Evolutionary conservation across 139 green algal genomes (phyloP), one percentile per base, ranked within the genome.

Genomic region (Picochlorum sp.): DNA sequence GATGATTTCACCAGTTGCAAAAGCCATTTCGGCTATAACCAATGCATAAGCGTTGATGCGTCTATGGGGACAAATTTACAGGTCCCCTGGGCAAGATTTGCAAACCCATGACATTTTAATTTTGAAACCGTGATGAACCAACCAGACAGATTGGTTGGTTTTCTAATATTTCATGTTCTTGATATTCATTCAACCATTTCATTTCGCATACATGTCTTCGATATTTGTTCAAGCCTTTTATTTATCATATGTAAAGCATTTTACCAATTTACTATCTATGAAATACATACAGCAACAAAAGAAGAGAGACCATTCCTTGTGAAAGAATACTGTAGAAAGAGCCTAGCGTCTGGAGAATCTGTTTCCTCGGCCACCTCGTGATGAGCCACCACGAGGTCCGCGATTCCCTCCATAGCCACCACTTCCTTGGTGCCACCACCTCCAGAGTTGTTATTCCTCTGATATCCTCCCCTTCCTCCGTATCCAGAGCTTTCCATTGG

Each of bases 391-490:
- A 32, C 38, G 23, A n/a, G 44, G 18, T 26, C 71, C 26, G 15
- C 69, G n/a, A 38, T 30, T 34, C 34, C 60, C 44, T 20, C 49
- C 28, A 20, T 59, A 50, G 44, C 16, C 24, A 44, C 61, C 34
- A 26, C 32, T 37, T n/a, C 68, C 60, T n/a, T 24, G 3, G n/a
- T 34, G 11, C 26, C 30, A 20, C 72, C 41, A 16, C 66, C 45
- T 32, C 65, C 32, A 45, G 57, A 65, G 58, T 30, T 24, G 30
- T 67, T 51, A 24, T 54, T 16, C 4, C 61, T 21, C n/a, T 56
- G 65, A 62, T 63, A 66, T 28, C 65, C 52, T 50, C 77, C 52
- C 64, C 61, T 24, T 47, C 58, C 57, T n/a, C 61, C 64, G 10
- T 59, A 58, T 37, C 68, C 67, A 18, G 61, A n/a, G 15, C 45